Evolutionary conservation across 345 rosid genomes (phyloP).

Genomic region (Psidium guajava): DNA sequence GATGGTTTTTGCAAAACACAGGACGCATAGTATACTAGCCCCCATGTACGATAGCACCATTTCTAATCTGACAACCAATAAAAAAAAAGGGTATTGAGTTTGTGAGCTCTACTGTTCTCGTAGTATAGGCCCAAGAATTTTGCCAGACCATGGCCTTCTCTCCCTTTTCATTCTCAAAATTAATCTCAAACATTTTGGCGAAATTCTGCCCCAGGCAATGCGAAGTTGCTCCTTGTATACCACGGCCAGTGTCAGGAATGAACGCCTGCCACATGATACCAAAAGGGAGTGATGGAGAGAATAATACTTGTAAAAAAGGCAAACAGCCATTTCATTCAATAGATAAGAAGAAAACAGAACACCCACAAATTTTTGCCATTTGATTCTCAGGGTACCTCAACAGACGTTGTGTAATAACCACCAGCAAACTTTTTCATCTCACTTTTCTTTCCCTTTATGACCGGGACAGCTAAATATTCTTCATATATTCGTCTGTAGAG

Average conservation of each 20-base stretch:
- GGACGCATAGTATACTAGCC: neutral
- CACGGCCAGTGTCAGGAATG: slow-evolving; percentile 95
- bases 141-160: slow-evolving; percentile 95
- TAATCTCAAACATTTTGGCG: slow-evolving; percentile 92
- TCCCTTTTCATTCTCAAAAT: slow-evolving; percentile 85
- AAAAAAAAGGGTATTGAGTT: neutral
- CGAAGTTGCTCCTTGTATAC: slow-evolving; percentile 98
- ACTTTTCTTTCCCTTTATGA: slow-evolving; percentile 90
- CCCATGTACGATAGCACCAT: neutral
- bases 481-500: slow-evolving; percentile 82
- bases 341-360: neutral
- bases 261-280: slow-evolving; percentile 46
- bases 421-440: slow-evolving; percentile 98
- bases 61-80: neutral
- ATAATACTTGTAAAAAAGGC: neutral
- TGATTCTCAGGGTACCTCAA: slow-evolving; percentile 45
- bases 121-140: slow-evolving; percentile 98
- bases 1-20: neutral
- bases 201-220: slow-evolving; percentile 96
- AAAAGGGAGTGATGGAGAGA: neutral
- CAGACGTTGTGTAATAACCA: slow-evolving; percentile 92
- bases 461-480: slow-evolving; percentile 86
- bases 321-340: neutral
- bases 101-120: slow-evolving; percentile 44
- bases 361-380: neutral